Evolutionary conservation across 139 green algal species (phyloP), one percentile per base, ranked within the genome.

Genomic region (Tetradesmus obliquus): DNA sequence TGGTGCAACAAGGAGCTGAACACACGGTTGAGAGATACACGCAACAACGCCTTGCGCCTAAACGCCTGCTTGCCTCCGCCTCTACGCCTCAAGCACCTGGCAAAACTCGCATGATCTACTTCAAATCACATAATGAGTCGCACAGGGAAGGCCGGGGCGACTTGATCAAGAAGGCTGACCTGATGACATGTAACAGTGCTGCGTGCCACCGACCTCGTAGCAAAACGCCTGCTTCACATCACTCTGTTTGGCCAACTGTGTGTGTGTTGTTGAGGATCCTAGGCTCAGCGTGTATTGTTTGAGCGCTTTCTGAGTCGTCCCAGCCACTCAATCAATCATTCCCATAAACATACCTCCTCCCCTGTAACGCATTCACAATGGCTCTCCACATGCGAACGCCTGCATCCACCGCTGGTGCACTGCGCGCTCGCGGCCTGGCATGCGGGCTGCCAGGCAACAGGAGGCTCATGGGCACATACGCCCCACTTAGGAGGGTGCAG

Each of bases 401-500:
- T 76, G 66, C 66, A 76, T 76, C 66, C n/a, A n/a, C 15, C 3
- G 79, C 10, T 54, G 32, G 79, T 3, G 79, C 24, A 22, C 8
- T 83, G 79, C 32, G 32, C 13, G 54, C 32, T 19, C 74, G 76
- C 22, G 3, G 57, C 9, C 10, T 89, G 58, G 7, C 32, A 24
- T 54, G 24, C n/a, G 53, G 51, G 51, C 54, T 51, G 45, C 74
- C 20, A n/a, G 62, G 17, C 69, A 88, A 57, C 7, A 92, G 9
- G 32, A 89, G 81, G 66, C 66, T 76, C 66, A 24, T 76, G 66
- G 66, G 66, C 66, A 76, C 66, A 17, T 76, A 76, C 66, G 66
- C 66, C 17, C 66, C 17, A 76, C 66, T 76, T 82, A 84, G n/a
- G 60, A 89, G 17, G 84, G 72, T 17, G 83, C 84, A 10, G 58